Evolutionary conservation across 2,329 filamentous ascomycete species (phyloP), one percentile per base, ranked within the genome.

Genomic region (Penicillium sp.): DNA sequence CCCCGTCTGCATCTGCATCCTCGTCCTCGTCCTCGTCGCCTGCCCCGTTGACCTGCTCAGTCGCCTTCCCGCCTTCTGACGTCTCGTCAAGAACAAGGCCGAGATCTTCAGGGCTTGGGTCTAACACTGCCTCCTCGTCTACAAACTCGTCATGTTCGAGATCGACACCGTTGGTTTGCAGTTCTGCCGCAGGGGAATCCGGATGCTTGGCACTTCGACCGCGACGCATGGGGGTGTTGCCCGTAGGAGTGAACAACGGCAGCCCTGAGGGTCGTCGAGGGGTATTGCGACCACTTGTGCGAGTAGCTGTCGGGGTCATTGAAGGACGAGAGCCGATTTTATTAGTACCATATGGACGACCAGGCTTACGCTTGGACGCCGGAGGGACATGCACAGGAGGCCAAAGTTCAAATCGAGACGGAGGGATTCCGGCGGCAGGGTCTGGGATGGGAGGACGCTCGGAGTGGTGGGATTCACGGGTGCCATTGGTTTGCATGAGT

Each of bases 331-430:
- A 59, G 26, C 62, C 60, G 10, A 55, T 44, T 34, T 61, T 66
- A 39, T 61, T 66, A 39, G 64, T 71, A 23, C 68, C 68, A 52
- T 66, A 69, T 4, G 73, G 72, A 26, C 73, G 71, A 33, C 72
- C 73, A 20, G 67, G 64, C n/a, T 68, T 70, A 44, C 67, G 63
- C 57, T 72, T 73, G 10, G 63, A 53, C 5, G 49, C 43, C 12
- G 66, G 55, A 9, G 70, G 68, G 4, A 66, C 62, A 55, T 73
- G 73, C 17, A 75, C 64, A 3, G 73, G 73, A 13, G 73, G 73
- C 54, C 68, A 75, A n/a, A 76, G 67, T 45, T 75, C 73, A 26
- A 75, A 76, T 47, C 73, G 64, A 52, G 71, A 72, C 4, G 73
- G 71, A 6, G 73, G 73, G 30, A 76, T 74, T 13, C 66, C 66